These are phyloP conservation scores for Pythium sp. DNA, from an alignment of 352 stramenopile genomes.

Conservation along the genomic window DNA sequence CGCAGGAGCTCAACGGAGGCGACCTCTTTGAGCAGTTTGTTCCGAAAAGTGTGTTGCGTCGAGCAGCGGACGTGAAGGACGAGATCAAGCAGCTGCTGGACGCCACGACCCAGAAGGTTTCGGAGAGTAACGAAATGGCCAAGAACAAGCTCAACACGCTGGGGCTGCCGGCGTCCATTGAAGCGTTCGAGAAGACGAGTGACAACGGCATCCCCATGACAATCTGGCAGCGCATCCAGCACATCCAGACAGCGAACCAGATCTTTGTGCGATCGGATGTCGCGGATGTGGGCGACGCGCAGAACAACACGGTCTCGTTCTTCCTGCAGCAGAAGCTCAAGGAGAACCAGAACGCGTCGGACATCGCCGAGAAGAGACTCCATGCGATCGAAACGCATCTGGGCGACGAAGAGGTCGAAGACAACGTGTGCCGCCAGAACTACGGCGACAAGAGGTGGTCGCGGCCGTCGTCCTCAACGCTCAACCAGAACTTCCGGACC, in stretches of 20 bases:
- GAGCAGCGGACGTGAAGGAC: constrained; percentile 44
- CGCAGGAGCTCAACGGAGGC: constrained; percentile 45
- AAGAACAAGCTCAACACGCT: constrained; percentile 57
- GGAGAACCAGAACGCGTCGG: constrained; percentile 48
- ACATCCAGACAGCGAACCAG: constrained; percentile 34
- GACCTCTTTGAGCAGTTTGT: constrained; percentile 78
- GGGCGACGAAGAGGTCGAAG: constrained; percentile 58
- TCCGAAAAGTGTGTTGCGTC: constrained; percentile 46
- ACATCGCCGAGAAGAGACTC: constrained; percentile 58
- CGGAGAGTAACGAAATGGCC: constrained; percentile 41
- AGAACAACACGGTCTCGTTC: constrained; percentile 25
- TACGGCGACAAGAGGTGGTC: constrained; percentile 59
- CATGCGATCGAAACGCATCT: constrained; percentile 50
- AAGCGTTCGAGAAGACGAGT: constrained; percentile 68
- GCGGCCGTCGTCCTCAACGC: constrained; percentile 41
- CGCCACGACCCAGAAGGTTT: constrained; percentile 38
- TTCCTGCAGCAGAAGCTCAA: constrained; percentile 51
- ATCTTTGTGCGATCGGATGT: constrained; percentile 19
- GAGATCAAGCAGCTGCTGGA: constrained; percentile 46
- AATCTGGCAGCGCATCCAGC: constrained; percentile 57
- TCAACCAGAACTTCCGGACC: constrained; percentile 57
- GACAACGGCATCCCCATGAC: constrained; percentile 52
- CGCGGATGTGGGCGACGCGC: background rate
- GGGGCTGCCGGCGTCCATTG: constrained; percentile 70
- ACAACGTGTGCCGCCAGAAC: constrained; percentile 66